These are phyloP conservation scores for Xerocomus spinulosus DNA, from an alignment of 768 basidiomycete genomes.

Conservation along the genomic window DNA sequence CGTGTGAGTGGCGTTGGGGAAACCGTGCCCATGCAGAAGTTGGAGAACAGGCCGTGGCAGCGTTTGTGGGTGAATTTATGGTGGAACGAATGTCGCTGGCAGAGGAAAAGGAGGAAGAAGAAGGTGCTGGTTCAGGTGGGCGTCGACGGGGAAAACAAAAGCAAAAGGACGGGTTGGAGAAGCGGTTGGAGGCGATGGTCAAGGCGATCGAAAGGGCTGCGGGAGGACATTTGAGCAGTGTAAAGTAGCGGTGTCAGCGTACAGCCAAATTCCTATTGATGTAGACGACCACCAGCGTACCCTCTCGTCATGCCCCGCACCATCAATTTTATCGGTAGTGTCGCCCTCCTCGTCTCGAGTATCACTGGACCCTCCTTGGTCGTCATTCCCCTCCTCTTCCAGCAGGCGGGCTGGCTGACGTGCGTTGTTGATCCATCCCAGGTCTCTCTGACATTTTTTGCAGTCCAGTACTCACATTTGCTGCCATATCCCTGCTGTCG, in stretches of 20 bases:
- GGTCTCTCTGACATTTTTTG: neutral
- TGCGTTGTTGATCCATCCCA: conserved; percentile 2
- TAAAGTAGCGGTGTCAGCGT: conserved; percentile 23
- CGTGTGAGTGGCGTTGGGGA: conserved; percentile 84
- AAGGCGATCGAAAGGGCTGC: conserved; percentile 49
- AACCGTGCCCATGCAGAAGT: conserved; percentile 75
- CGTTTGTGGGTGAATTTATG: conserved; percentile 82
- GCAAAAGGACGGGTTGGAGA: conserved; percentile 18
- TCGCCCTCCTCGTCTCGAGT: conserved; percentile 24
- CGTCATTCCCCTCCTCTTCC: conserved; percentile 20
- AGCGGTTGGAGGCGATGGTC: conserved; percentile 30
- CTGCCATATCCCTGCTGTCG: conserved; percentile 15
- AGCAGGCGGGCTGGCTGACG: conserved; percentile 27
- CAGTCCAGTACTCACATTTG: conserved; percentile 18
- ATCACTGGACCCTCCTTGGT: conserved; percentile 23
- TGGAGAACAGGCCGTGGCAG: conserved; percentile 68
- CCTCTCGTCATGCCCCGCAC: conserved; percentile 25
- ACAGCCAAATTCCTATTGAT: too few species aligned
- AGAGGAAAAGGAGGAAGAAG: conserved; percentile 17
- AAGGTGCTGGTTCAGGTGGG: neutral
- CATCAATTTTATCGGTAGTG: conserved; percentile 20
- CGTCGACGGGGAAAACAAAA: conserved; percentile 17
- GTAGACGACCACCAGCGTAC: too few species aligned
- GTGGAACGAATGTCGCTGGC: conserved; percentile 15
- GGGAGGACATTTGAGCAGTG: conserved; percentile 48